phyloP scores from a whole-genome alignment of 1,284 basidiomycete genomes.

The Anthracocystis panici-leucophaei region DNA sequence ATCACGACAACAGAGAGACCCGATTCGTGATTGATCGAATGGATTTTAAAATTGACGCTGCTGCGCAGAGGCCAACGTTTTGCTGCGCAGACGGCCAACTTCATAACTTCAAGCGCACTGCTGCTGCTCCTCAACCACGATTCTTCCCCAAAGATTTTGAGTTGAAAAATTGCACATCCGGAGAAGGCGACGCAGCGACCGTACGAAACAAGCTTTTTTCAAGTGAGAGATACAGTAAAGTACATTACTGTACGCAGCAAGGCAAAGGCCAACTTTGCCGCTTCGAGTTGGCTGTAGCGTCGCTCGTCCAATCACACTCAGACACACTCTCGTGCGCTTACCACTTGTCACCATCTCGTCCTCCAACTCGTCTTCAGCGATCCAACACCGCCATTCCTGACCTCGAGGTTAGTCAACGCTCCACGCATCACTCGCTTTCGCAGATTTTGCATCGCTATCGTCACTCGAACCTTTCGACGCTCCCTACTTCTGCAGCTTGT shows the following conservation, averaged over 20 bases:
- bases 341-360: background rate
- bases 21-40: slow-evolving; percentile 26
- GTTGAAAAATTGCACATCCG: slow-evolving; percentile 12
- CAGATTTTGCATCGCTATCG: background rate
- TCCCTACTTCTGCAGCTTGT: background rate
- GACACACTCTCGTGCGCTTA: slow-evolving; percentile 2
- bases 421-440: background rate
- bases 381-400: slow-evolving; percentile 2
- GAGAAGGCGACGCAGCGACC: slow-evolving; percentile 15
- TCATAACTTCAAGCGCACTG: background rate
- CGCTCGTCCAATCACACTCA: slow-evolving; percentile 7
- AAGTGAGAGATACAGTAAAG: background rate
- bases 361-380: background rate
- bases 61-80: slow-evolving; percentile 13
- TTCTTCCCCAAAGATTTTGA: background rate
- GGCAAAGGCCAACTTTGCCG: too few species aligned
- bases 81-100: background rate
- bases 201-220: slow-evolving; percentile 39
- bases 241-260: too few species aligned
- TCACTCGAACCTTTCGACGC: background rate
- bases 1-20: slow-evolving; percentile 17
- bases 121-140: background rate
- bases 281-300: slow-evolving; percentile 22
- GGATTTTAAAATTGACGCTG: slow-evolving; percentile 7
- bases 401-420: background rate